These are phyloP conservation scores for Dysphania ambrosioides DNA, from an alignment of 148 eudicot genomes.

Conservation along the genomic window DNA sequence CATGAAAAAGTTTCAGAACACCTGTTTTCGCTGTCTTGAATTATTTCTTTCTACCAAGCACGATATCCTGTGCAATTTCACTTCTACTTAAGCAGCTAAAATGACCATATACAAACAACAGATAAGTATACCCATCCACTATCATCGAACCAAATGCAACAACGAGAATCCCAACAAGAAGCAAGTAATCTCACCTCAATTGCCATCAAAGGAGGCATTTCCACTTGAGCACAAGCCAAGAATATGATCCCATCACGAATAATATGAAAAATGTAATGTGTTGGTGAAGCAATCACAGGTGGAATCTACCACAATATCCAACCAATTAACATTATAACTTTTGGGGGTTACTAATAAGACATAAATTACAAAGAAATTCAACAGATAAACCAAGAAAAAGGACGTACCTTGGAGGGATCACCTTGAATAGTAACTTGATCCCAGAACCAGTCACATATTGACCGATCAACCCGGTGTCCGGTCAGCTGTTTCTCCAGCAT, in stretches of 20 bases:
- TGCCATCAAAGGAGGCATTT: constrained; percentile 99
- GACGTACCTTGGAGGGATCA: constrained; percentile 73
- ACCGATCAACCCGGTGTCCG: constrained; percentile 78
- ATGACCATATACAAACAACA: neutral
- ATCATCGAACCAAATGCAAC: neutral
- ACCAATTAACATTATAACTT: constrained; percentile 5
- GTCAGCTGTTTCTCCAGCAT: constrained; percentile 83
- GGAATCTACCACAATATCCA: constrained; percentile 42
- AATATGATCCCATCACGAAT: constrained; percentile 86
- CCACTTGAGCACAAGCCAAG: constrained; percentile 90
- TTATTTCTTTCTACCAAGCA: neutral
- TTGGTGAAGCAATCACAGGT: constrained; percentile 90
- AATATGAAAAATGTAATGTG: constrained; percentile 90
- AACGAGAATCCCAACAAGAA: neutral
- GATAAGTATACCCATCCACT: neutral
- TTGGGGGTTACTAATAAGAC: neutral
- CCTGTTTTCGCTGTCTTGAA: neutral
- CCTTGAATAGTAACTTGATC: constrained; percentile 63
- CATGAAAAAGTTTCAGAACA: too few species aligned
- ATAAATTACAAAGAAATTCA: neutral
- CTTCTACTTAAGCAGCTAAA: neutral
- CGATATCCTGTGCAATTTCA: neutral
- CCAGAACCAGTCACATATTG: constrained; percentile 93
- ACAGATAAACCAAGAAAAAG: neutral
- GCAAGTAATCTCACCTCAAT: constrained; percentile 62